These are phyloP conservation scores for Penicillium verrucosum DNA, from an alignment of 2,329 filamentous ascomycete genomes.

Conservation along the genomic window DNA sequence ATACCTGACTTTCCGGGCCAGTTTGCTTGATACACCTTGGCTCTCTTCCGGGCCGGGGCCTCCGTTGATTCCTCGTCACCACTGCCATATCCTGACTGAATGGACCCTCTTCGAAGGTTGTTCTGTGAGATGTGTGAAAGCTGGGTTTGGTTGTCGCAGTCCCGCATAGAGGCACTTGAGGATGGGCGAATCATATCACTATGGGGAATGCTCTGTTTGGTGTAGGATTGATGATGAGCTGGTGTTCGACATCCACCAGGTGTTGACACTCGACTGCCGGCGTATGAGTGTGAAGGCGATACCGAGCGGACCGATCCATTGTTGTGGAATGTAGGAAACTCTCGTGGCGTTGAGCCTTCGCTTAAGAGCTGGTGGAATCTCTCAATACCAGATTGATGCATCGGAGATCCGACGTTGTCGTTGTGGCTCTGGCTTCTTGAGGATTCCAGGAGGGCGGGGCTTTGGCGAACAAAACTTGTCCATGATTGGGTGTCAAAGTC, in stretches of 20 bases:
- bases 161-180: conserved; percentile 57
- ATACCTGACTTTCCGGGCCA: conserved; percentile 67
- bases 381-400: conserved; percentile 45
- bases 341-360: conserved; percentile 44
- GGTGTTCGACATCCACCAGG: conserved; percentile 29
- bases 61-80: conserved; percentile 65
- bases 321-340: conserved; percentile 32
- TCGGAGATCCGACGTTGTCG: conserved; percentile 31
- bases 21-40: conserved; percentile 70
- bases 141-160: conserved; percentile 30
- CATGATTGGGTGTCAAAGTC: conserved; percentile 72
- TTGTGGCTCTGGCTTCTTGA: conserved; percentile 22
- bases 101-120: conserved; percentile 34
- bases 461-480: conserved; percentile 72
- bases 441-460: conserved; percentile 49
- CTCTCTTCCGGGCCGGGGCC: conserved; percentile 68
- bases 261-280: conserved; percentile 39
- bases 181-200: conserved; percentile 56
- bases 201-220: conserved; percentile 23
- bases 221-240: conserved; percentile 28
- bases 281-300: conserved; percentile 40
- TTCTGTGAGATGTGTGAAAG: conserved; percentile 21
- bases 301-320: conserved; percentile 34
- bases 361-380: conserved; percentile 45
- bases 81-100: conserved; percentile 63